Percentiles rank a stretch among this genome's conserved stretches.
Conservation (phyloP, 352 stramenopile genomes). For the Globisporangium abappressorium region DNA sequence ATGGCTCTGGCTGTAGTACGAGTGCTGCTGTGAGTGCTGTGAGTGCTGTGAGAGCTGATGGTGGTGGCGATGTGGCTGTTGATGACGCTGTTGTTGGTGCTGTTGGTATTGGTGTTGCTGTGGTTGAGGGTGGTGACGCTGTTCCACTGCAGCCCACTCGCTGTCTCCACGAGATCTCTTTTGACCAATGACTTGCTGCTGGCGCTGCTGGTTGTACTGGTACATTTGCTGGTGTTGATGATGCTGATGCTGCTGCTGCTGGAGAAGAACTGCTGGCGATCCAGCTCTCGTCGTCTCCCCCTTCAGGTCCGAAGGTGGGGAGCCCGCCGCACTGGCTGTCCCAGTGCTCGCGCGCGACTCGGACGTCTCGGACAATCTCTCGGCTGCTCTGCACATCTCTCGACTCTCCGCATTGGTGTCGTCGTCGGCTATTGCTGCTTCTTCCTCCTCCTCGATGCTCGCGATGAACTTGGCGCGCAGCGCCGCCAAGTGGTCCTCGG, state of each 20-base stretch:
- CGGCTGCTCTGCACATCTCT: background rate
- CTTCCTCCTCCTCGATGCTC: slow-evolving; percentile 61
- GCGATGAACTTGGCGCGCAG: slow-evolving; percentile 50
- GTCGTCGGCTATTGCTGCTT: background rate
- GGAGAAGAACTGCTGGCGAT: background rate
- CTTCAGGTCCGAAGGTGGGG: background rate
- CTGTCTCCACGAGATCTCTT: background rate
- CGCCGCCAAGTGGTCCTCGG: slow-evolving; percentile 33
- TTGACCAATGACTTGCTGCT: background rate
- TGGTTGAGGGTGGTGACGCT: background rate
- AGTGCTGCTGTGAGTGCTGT: background rate
- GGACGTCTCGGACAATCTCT: slow-evolving; percentile 1
- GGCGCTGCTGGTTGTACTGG: background rate
- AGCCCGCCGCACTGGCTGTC: background rate
- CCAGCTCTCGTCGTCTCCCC: background rate
- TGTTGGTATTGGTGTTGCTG: background rate
- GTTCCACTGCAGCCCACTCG: background rate
- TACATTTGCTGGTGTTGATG: background rate
- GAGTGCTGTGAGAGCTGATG: background rate
- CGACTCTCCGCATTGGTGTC: background rate
- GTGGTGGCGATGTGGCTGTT: background rate
- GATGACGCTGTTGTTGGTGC: background rate
- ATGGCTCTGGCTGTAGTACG: background rate
- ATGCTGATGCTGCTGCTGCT: background rate
- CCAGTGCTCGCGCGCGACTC: slow-evolving; percentile 1